Conservation (phyloP, 257 asterid genomes). For the Nicotiana sylvestris region DNA sequence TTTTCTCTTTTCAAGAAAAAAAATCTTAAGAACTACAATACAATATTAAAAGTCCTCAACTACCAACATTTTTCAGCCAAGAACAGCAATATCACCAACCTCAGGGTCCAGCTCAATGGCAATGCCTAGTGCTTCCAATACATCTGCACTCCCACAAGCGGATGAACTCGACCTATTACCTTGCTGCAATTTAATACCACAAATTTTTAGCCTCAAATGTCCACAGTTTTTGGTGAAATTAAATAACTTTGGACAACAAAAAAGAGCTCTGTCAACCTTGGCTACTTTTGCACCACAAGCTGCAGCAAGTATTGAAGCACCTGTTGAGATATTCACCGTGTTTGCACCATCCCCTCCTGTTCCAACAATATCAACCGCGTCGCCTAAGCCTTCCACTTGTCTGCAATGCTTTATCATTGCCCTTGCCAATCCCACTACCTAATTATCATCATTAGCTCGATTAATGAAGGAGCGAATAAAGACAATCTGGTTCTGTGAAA, state of each 20-base stretch:
- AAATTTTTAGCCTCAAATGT: not conserved
- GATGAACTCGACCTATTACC: conserved; percentile 91
- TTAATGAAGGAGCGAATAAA: not conserved
- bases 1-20: too few species aligned
- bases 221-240: not conserved
- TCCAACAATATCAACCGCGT: conserved; percentile 79
- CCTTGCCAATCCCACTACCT: conserved; percentile 83
- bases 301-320: conserved; percentile 86
- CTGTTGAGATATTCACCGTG: conserved; percentile 84
- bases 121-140: conserved; percentile 71
- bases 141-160: conserved; percentile 92
- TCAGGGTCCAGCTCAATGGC: conserved; percentile 64
- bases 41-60: not conserved
- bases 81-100: conserved; percentile 33
- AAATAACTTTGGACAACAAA: not conserved
- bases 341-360: conserved; percentile 91
- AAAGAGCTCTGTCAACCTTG: conserved; percentile 37
- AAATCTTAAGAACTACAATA: not conserved
- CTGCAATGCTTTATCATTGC: conserved; percentile 67
- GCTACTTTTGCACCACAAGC: conserved; percentile 90
- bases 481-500: not conserved
- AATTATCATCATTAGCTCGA: conserved; percentile 2
- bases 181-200: conserved; percentile 48
- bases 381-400: conserved; percentile 57
- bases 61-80: not conserved